Evolutionary conservation across 768 basidiomycete species (phyloP).

Genomic region (Agrocybe pediades): DNA sequence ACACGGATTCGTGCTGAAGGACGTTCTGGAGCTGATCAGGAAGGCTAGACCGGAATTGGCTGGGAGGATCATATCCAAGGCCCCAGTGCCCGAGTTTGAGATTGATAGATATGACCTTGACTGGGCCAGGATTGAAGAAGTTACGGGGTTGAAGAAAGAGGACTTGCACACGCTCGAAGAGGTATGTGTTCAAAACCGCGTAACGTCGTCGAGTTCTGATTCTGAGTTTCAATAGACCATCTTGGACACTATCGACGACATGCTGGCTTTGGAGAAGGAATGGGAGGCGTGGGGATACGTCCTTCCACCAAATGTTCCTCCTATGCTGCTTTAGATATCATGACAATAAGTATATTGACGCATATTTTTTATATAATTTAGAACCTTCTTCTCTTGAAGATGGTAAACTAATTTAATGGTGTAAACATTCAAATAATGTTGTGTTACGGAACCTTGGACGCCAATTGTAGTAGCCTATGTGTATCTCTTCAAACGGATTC

Average conservation of each 20-base stretch:
- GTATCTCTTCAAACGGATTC: too few relatives aligned
- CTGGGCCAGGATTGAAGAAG: constrained; percentile 29
- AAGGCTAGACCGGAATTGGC: constrained; percentile 31
- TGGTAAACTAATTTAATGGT: too few relatives aligned
- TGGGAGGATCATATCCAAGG: constrained; percentile 25
- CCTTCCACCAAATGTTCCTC: not conserved
- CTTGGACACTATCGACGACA: not conserved
- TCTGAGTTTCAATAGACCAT: not conserved
- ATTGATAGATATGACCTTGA: constrained; percentile 27
- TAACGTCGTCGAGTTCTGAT: not conserved
- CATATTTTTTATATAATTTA: constrained; percentile 7
- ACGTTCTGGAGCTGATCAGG: constrained; percentile 23
- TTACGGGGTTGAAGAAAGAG: constrained; percentile 32
- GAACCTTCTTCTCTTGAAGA: too few relatives aligned
- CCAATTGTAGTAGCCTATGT: too few relatives aligned
- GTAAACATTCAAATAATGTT: too few relatives aligned
- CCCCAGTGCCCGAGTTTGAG: constrained; percentile 15
- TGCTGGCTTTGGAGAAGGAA: not conserved
- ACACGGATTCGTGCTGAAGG: constrained; percentile 8
- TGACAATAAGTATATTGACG: not conserved
- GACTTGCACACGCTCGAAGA: constrained; percentile 30
- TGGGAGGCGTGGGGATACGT: constrained; percentile 1
- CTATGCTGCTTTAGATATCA: not conserved
- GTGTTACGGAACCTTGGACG: too few relatives aligned
- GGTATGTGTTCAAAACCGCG: constrained; percentile 4